Evolutionary conservation across 441 rosid genomes (phyloP).

Genomic region (Dalechampia spathulata): DNA sequence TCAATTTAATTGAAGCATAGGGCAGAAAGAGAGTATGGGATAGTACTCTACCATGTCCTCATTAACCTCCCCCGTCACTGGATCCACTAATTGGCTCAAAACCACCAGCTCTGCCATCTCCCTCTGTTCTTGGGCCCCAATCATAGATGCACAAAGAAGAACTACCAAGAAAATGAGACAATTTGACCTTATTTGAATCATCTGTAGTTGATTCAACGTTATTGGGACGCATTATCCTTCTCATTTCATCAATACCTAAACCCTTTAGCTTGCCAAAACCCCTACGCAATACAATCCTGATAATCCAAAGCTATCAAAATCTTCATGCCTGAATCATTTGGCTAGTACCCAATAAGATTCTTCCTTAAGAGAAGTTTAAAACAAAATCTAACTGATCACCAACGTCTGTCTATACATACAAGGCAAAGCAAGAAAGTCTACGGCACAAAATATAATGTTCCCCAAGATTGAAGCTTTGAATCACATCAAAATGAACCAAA

Average conservation of each 20-base stretch:
- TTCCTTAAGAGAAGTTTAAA: background rate
- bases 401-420: background rate
- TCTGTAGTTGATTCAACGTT: slow-evolving; percentile 37
- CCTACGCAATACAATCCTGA: too few relatives aligned
- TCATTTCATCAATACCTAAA: slow-evolving; percentile 50
- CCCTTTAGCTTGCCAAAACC: slow-evolving; percentile 25
- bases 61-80: slow-evolving; percentile 41
- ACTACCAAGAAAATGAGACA: slow-evolving; percentile 35
- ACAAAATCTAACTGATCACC: slow-evolving; percentile 8
- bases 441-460: background rate
- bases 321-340: slow-evolving; percentile 15
- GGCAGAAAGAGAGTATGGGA: slow-evolving; percentile 1
- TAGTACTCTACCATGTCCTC: slow-evolving; percentile 39
- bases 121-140: slow-evolving; percentile 29
- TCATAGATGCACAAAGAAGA: slow-evolving; percentile 48
- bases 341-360: slow-evolving; percentile 14
- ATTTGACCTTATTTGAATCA: slow-evolving; percentile 32
- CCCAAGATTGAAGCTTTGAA: slow-evolving; percentile 26
- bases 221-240: slow-evolving; percentile 24
- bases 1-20: slow-evolving; percentile 4
- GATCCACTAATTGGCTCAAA: slow-evolving; percentile 34
- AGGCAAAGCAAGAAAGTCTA: slow-evolving; percentile 9
- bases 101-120: slow-evolving; percentile 32
- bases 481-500: slow-evolving; percentile 18
- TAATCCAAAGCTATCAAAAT: slow-evolving; percentile 5